These are phyloP conservation scores for Capniomyces stellatus DNA, from an alignment of 371 early-diverging fungal genomes.

Conservation along the genomic window DNA sequence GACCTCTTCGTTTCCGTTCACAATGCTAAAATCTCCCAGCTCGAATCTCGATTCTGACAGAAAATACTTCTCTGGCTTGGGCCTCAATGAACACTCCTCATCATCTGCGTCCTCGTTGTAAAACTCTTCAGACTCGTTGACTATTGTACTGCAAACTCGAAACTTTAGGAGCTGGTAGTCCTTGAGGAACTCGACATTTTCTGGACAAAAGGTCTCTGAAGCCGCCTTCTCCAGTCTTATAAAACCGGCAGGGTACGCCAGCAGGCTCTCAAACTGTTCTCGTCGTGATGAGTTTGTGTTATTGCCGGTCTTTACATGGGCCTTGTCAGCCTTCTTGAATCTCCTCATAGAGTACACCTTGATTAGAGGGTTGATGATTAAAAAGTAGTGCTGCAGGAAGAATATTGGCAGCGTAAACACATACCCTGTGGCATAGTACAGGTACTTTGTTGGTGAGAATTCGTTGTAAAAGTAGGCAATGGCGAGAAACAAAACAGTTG, in stretches of 20 bases:
- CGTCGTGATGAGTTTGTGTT: background rate
- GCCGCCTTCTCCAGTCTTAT: conserved; percentile 4
- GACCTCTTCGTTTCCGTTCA: background rate
- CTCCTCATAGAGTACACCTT: background rate
- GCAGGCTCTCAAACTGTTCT: conserved; percentile 5
- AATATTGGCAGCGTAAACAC: conserved; percentile 2
- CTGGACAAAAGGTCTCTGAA: conserved; percentile 5
- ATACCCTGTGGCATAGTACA: conserved; percentile 5
- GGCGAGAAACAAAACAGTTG: background rate
- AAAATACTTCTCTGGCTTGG: background rate
- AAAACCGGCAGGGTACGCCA: conserved; percentile 5
- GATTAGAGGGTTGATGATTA: background rate
- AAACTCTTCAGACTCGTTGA: background rate
- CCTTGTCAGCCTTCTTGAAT: background rate
- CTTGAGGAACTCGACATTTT: conserved; percentile 5
- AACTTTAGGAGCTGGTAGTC: conserved; percentile 7
- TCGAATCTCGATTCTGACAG: background rate
- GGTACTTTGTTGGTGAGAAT: background rate
- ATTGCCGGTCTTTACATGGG: background rate
- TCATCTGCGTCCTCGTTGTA: background rate
- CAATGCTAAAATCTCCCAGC: background rate
- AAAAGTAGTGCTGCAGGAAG: background rate
- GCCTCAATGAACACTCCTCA: background rate
- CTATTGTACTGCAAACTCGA: conserved; percentile 2
- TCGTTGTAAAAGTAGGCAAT: conserved; percentile 1